A percentile compares a stretch with the other conserved stretches of the same genome.
These are phyloP conservation scores for Entonaema liquescens DNA, from an alignment of 495 filamentous ascomycete species.

Conservation along the genomic window DNA sequence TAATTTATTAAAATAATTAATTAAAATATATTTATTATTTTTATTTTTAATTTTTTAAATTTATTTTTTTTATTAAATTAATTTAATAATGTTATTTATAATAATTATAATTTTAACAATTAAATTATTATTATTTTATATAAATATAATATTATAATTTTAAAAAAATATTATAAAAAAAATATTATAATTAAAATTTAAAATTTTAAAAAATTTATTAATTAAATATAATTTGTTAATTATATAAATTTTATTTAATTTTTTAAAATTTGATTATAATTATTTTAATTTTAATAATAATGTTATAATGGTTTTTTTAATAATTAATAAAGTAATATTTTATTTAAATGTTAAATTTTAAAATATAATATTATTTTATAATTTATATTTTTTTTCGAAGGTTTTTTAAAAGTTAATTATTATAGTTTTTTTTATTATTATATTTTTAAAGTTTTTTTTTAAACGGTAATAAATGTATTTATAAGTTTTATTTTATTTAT, in stretches of 20 bases:
- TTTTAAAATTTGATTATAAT: slow-evolving; percentile 9
- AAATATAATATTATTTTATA: slow-evolving; percentile 7
- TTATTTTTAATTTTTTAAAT: slow-evolving; percentile 6
- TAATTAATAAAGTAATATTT: neutral
- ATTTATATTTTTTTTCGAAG: slow-evolving; percentile 4
- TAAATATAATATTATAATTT: slow-evolving; percentile 15
- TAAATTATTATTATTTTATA: neutral
- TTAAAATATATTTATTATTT: slow-evolving; percentile 11
- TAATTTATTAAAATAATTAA: neutral
- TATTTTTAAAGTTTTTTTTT: no score
- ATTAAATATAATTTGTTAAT: no score
- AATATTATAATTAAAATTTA: slow-evolving; percentile 4
- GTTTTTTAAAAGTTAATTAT: neutral
- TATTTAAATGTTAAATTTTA: slow-evolving; percentile 13
- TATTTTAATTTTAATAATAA: slow-evolving; percentile 1
- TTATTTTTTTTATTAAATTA: slow-evolving; percentile 12
- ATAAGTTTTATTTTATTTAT: no score
- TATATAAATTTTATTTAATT: slow-evolving; percentile 9
- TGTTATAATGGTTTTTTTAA: neutral
- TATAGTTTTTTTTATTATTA: neutral
- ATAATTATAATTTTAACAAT: slow-evolving; percentile 3
- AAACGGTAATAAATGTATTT: no score
- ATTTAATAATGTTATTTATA: slow-evolving; percentile 1
- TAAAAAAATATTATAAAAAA: slow-evolving; percentile 10
- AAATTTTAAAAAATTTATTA: slow-evolving; percentile 7